Base-by-base conservation (phyloP, 768 basidiomycete genomes). In the Naganishia randhawae region DNA sequence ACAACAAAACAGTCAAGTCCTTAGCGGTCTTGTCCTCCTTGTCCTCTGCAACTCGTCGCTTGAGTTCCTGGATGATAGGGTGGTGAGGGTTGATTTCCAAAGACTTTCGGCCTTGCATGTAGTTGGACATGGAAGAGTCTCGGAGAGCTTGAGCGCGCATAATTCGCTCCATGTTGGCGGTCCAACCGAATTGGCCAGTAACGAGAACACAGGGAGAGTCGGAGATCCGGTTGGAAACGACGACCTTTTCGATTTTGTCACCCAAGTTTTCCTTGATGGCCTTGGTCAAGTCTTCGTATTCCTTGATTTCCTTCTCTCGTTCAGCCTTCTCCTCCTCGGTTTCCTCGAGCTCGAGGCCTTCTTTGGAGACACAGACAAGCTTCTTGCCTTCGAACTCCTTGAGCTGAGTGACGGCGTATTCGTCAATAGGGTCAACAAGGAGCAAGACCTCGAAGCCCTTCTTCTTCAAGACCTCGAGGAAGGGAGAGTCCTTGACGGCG, bases 301-400 rank as follows among this genome's bases (percentile, higher is more conserved):
- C 87, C 69, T 87, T 83, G 29, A 84, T 86, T 82, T 95, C 92
- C 71, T 87, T 86, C 84, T 98, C 95, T 57, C 91, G 90, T 13
- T 77, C 82, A 77, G 85, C 85, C 88, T 98, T 99, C 86, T 98
- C 95, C 74, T 95, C 95, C 10, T 95, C 92, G 17, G 92, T 94
- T 86, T 99, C 95, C 83, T 98, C 94, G 69, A 97, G 90, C 84
- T 99, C 95, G 68, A 99, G 89, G 67, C 95, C 95, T 82, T 99
- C 95, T 84, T 99, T 99, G 74, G 93, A 96, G 54, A 99, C 93
- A 76, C 92, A 97, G 74, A 97, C 83, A 67, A 99, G 87, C 84
- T 96, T 97, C 86, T 93, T 92, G 81, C 89, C 89, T 67, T 97
- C 95, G 77, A 95, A 99, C 84, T 98, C 95, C 86, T 98, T 98